A percentile compares a stretch with the other conserved stretches of the same genome.
Evolutionary conservation across 805 yeast genomes (phyloP).

Genomic region (Teunomyces stri): DNA sequence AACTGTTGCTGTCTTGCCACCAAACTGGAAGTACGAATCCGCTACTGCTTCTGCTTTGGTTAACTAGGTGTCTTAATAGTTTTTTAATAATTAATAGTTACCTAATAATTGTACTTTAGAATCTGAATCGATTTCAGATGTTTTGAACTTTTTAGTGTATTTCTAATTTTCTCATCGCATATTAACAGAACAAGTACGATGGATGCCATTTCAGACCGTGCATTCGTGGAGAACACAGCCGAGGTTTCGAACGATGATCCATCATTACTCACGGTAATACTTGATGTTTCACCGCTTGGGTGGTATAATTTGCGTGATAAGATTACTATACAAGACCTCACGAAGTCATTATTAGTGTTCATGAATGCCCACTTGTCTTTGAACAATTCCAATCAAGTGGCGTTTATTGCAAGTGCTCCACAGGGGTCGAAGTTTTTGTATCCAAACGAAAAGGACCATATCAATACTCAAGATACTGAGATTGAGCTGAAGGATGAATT

Average conservation of each 20-base stretch:
- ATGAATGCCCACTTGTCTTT: constrained; percentile 85
- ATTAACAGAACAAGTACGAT: constrained; percentile 23
- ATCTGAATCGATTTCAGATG: neutral
- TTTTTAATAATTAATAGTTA: constrained; percentile 5
- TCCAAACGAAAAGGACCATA: constrained; percentile 43
- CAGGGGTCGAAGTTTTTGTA: constrained; percentile 66
- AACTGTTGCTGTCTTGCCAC: constrained; percentile 98
- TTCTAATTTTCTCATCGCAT: neutral
- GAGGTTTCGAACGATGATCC: constrained; percentile 49
- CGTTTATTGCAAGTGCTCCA: constrained; percentile 74
- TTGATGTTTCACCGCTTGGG: constrained; percentile 74
- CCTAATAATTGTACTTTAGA: constrained; percentile 5
- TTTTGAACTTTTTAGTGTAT: neutral
- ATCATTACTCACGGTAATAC: constrained; percentile 69
- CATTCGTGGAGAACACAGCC: constrained; percentile 36
- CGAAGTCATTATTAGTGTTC: constrained; percentile 68
- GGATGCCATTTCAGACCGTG: constrained; percentile 69
- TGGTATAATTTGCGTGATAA: constrained; percentile 53
- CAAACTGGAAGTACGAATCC: constrained; percentile 99
- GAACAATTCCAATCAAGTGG: constrained; percentile 79
- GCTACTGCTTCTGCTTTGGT: constrained; percentile 99
- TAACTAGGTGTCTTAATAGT: constrained; percentile 58
- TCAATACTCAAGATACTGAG: constrained; percentile 8
- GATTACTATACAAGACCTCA: constrained; percentile 54
- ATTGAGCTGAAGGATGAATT: constrained; percentile 1